Evolutionary conservation across 2,329 filamentous ascomycete genomes (phyloP), one percentile per base, ranked within the genome.

Genomic region (Cyanodermella asteris): DNA sequence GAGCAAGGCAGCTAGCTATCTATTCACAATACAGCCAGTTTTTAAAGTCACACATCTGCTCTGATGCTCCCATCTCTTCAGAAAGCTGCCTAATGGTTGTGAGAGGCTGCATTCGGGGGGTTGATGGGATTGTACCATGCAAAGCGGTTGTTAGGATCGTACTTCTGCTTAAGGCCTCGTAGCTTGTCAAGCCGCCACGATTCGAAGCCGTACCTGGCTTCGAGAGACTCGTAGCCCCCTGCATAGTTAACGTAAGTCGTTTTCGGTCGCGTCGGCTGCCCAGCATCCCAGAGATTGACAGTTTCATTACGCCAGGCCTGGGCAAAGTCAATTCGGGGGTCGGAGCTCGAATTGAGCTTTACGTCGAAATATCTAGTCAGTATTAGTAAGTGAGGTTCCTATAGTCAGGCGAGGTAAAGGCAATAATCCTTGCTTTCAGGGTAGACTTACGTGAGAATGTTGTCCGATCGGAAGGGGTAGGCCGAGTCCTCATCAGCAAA

Each of bases 171-270:
- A 16, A 50, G 27, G 1, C 26, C 32, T 28, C 33, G 29, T 6
- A 50, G 35, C 27, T 35, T 41, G 19, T 42, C 25, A 20, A 46
- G 26, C 12, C 43, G 32, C 42, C 42, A 46, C 3, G 29, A 8
- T 25, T 47, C 40, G 11, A 39, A 40, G 2, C 45, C 46, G 28
- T 48, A 50, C 7, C 28, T 25, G 12, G 18, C 18, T 14, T 15
- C 11, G 17, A 26, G 19, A 7, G 14, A 10, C 19, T 31, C 29
- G 16, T 31, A 26, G 6, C 29, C 29, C 20, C 20, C 13, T 9
- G 27, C 29, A 18, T 22, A 31, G 18, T 31, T 31, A 10, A 31
- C 24, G 12, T 31, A 31, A 5, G 26, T 31, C 11, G 17, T 21
- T 4, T 22, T 11, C 5, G 18, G 23, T 3, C 12, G 19, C 15